These are phyloP conservation scores for Spathaspora girioi DNA, from an alignment of 805 yeast genomes.

Conservation along the genomic window DNA sequence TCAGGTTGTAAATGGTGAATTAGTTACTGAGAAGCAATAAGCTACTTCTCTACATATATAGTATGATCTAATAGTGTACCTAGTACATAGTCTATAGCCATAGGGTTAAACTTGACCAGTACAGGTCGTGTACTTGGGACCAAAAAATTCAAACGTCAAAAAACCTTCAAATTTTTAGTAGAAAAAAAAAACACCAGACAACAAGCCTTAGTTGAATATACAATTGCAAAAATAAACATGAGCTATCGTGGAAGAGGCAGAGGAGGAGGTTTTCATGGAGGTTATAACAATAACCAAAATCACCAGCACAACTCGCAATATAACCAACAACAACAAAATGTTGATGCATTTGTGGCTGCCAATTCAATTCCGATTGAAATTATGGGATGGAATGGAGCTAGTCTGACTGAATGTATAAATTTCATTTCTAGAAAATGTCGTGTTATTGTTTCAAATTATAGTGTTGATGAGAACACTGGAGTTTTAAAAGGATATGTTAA, in stretches of 20 bases:
- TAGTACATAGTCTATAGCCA: neutral
- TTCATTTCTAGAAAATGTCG: slow-evolving; percentile 69
- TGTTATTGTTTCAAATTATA: slow-evolving; percentile 50
- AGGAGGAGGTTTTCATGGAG: slow-evolving; percentile 23
- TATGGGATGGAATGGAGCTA: slow-evolving; percentile 79
- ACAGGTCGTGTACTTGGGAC: neutral
- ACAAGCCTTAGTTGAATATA: no score
- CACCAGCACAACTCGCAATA: slow-evolving; percentile 8
- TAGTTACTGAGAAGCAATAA: neutral
- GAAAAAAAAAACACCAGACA: neutral
- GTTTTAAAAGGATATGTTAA: slow-evolving; percentile 59
- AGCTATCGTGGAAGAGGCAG: slow-evolving; percentile 39
- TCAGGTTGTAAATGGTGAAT: neutral
- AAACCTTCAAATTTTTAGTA: no score
- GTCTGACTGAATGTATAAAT: slow-evolving; percentile 60
- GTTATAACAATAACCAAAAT: slow-evolving; percentile 9
- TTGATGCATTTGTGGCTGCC: slow-evolving; percentile 24
- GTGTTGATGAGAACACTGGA: slow-evolving; percentile 46
- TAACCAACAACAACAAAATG: slow-evolving; percentile 15
- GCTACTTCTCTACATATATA: neutral
- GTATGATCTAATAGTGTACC: no score
- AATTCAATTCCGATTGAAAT: slow-evolving; percentile 55
- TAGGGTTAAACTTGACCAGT: neutral
- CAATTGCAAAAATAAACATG: slow-evolving; percentile 13
- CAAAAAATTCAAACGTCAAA: neutral